Conservation (phyloP, 495 filamentous ascomycete genomes). For the Talaromyces liani region DNA sequence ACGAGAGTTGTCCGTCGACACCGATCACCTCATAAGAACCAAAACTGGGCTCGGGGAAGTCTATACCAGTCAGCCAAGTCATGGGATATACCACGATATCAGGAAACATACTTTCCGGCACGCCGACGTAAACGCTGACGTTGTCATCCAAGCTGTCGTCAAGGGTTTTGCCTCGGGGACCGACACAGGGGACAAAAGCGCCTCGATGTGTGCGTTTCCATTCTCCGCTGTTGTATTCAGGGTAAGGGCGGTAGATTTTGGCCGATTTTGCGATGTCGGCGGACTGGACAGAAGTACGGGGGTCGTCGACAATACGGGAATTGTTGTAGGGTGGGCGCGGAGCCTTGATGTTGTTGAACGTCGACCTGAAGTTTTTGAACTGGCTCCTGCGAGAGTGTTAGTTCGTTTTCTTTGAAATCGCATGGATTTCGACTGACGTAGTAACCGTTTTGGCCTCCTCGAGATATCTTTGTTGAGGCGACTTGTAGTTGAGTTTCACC, state of each 20-base stretch:
- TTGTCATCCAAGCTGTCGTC: conserved; percentile 39
- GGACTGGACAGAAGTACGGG: conserved; percentile 3
- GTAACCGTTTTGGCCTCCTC: conserved; percentile 3
- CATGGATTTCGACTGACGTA: not conserved
- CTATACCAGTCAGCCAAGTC: not conserved
- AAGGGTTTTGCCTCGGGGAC: conserved; percentile 37
- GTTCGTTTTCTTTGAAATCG: not conserved
- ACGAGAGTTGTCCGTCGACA: conserved; percentile 39
- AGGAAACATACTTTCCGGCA: conserved; percentile 15
- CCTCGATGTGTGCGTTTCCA: conserved; percentile 39
- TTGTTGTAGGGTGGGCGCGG: not conserved
- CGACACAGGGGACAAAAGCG: conserved; percentile 31
- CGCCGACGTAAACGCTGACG: conserved; percentile 35
- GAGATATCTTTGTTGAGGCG: conserved; percentile 7
- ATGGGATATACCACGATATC: not conserved
- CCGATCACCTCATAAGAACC: conserved; percentile 42
- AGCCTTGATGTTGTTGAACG: conserved; percentile 1
- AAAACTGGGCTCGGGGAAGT: conserved; percentile 34
- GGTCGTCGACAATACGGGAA: conserved; percentile 2
- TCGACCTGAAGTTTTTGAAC: conserved; percentile 8
- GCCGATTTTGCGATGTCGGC: conserved; percentile 2
- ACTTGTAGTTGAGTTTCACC: not conserved
- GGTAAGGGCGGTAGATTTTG: conserved; percentile 43
- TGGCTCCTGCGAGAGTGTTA: not conserved
- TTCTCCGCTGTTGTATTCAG: conserved; percentile 37